These are phyloP conservation scores for Hypoxylon fragiforme DNA, from an alignment of 495 filamentous ascomycete species.

Conservation along the genomic window DNA sequence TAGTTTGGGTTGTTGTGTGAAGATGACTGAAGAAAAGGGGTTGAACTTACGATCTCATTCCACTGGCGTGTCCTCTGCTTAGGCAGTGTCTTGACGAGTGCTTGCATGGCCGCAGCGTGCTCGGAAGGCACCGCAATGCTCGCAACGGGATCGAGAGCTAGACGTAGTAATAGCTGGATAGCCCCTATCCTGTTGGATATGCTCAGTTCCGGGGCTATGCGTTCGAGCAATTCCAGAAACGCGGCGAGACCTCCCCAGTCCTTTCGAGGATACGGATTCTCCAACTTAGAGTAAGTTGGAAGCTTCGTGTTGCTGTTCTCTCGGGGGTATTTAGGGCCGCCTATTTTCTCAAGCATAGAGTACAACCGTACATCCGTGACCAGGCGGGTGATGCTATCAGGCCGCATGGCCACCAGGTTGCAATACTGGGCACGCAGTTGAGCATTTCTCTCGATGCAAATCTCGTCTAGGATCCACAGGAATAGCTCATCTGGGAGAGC, in stretches of 20 bases:
- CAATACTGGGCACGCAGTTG: conserved; percentile 69
- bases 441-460: conserved; percentile 61
- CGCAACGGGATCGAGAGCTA: conserved; percentile 61
- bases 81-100: conserved; percentile 24
- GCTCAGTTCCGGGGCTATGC: conserved; percentile 32
- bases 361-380: conserved; percentile 42
- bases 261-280: conserved; percentile 36
- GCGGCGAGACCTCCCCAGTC: conserved; percentile 42
- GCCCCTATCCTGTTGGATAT: conserved; percentile 34
- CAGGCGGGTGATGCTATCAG: conserved; percentile 43
- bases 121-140: conserved; percentile 47
- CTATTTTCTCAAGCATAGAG: conserved; percentile 46
- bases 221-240: conserved; percentile 40
- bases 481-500: conserved; percentile 70
- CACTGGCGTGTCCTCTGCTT: conserved; percentile 17
- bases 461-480: conserved; percentile 71
- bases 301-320: conserved; percentile 20
- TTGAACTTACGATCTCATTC: conserved; percentile 36
- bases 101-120: conserved; percentile 32
- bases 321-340: conserved; percentile 42
- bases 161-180: conserved; percentile 57
- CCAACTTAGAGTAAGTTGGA: conserved; percentile 18
- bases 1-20: conserved; percentile 21
- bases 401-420: conserved; percentile 44
- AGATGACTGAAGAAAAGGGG: not conserved